These are phyloP conservation scores for Mycena galericulata DNA, from an alignment of 768 basidiomycete genomes.

Conservation along the genomic window DNA sequence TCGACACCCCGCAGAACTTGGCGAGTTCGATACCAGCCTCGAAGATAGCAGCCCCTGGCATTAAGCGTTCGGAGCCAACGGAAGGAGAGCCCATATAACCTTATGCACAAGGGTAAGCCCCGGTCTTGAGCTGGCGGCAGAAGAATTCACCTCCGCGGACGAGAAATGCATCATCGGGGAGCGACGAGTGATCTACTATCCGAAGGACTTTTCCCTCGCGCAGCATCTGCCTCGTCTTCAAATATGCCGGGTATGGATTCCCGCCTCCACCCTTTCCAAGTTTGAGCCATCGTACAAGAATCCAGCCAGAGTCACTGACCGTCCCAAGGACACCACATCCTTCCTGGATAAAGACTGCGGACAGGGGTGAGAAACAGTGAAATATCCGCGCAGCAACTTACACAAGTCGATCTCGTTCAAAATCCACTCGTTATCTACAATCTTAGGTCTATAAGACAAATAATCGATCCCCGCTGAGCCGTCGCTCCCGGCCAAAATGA, in stretches of 20 bases:
- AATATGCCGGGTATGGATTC: conserved; percentile 62
- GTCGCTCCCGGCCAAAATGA: conserved; percentile 18
- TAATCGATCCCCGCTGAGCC: conserved; percentile 41
- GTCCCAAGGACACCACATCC: conserved; percentile 74
- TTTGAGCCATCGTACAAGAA: background rate
- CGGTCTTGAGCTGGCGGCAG: background rate
- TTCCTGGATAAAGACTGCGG: conserved; percentile 67
- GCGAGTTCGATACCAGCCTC: conserved; percentile 43
- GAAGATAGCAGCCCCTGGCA: conserved; percentile 38
- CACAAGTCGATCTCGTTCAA: conserved; percentile 59
- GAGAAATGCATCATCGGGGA: conserved; percentile 55
- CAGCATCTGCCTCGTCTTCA: conserved; percentile 64
- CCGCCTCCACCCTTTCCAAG: conserved; percentile 66
- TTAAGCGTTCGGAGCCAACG: conserved; percentile 44
- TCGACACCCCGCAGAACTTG: conserved; percentile 44
- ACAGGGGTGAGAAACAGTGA: background rate
- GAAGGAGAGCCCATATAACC: conserved; percentile 57
- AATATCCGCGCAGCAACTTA: conserved; percentile 26
- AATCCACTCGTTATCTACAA: conserved; percentile 57
- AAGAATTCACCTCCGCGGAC: conserved; percentile 40
- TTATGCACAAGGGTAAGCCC: conserved; percentile 1
- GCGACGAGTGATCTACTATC: conserved; percentile 57
- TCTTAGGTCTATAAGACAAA: conserved; percentile 47
- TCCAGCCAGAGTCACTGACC: conserved; percentile 28
- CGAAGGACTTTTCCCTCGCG: conserved; percentile 59